Base-by-base conservation (phyloP, 257 asterid genomes). In the Nicotiana otophora region DNA sequence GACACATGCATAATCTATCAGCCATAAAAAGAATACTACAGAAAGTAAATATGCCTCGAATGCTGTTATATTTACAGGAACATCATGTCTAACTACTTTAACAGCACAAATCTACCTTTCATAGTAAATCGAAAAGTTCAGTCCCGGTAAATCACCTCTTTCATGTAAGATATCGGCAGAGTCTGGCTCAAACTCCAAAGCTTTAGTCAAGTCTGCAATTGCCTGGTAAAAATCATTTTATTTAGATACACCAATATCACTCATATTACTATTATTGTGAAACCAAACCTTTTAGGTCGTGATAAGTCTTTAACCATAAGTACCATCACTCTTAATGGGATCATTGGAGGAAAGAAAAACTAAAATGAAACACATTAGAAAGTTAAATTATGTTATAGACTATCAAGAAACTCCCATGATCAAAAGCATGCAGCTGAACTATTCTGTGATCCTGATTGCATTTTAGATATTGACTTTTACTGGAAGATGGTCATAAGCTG, bases 131-230 rank as follows among this genome's bases (percentile, higher is more conserved):
- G 26, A 48, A 74, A 61, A 48, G 62, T 74, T 74, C 62, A 85
- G 84, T 62, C 30, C 8, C 78, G 46, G 81, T 39, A 79, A 83
- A 57, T 74, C 88, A 96, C 99, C 99, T 86, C 98, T 92, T 89
- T 96, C 99, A 87, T 96, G 99, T 87, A 94, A 88, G 83, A 96
- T 84, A 83, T 94, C 99, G 20, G 91, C 88, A 9, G 94, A 87
- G 82, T 92, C 86, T 81, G 97, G 92, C 86, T 94, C 99, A 83
- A 92, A 92, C 84, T 94, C 98, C 90, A 96, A 87, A 66, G 98
- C 98, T 90, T 94, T 95, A 28, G 98, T 93, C 93, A 96, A 86
- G 90, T 96, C 99, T 42, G 92, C 85, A 87, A 96, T 93, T 85
- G 98, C 99, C 99, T 96, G 95, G 81, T 81, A 70, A 80, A 72